A percentile compares a stretch with the other conserved stretches of the same genome.
phyloP scores from a whole-genome alignment of 129 eudicot species.

The Kitagawia praeruptora region DNA sequence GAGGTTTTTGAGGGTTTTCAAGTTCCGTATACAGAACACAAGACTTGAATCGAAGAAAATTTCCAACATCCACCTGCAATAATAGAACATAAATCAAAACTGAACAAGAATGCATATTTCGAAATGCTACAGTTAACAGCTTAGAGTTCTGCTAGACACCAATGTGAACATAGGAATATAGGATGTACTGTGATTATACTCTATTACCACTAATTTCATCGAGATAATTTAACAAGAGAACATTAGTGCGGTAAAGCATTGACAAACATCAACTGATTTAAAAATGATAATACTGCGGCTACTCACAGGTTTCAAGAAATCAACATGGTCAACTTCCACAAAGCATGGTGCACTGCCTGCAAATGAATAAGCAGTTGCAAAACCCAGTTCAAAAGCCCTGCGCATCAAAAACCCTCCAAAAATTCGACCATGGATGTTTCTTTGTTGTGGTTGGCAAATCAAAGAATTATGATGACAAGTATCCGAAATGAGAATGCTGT shows the following conservation, averaged over 20 bases:
- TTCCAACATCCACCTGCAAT: conserved; percentile 92
- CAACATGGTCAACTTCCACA: conserved; percentile 94
- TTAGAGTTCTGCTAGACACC: background rate
- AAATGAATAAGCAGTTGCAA: conserved; percentile 88
- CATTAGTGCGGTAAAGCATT: background rate
- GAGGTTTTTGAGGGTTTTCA: conserved; percentile 53
- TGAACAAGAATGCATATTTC: background rate
- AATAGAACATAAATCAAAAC: conserved; percentile 10
- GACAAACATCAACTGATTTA: background rate
- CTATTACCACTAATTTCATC: background rate
- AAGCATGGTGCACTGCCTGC: conserved; percentile 82
- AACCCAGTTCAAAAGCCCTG: conserved; percentile 85
- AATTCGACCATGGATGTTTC: conserved; percentile 88
- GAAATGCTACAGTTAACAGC: background rate
- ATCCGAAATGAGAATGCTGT: conserved; percentile 76
- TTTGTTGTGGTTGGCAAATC: conserved; percentile 91
- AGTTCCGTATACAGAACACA: conserved; percentile 87
- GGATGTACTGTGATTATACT: conserved; percentile 4
- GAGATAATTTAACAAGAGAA: background rate
- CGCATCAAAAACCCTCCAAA: conserved; percentile 95
- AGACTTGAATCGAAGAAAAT: conserved; percentile 81
- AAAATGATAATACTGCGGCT: background rate
- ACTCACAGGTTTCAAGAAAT: conserved; percentile 78
- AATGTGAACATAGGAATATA: background rate
- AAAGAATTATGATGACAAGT: conserved; percentile 78